A percentile compares a stretch with the other conserved stretches of the same genome.
Evolutionary conservation across 768 basidiomycete species (phyloP).

Genomic region (Mycena rosella): DNA sequence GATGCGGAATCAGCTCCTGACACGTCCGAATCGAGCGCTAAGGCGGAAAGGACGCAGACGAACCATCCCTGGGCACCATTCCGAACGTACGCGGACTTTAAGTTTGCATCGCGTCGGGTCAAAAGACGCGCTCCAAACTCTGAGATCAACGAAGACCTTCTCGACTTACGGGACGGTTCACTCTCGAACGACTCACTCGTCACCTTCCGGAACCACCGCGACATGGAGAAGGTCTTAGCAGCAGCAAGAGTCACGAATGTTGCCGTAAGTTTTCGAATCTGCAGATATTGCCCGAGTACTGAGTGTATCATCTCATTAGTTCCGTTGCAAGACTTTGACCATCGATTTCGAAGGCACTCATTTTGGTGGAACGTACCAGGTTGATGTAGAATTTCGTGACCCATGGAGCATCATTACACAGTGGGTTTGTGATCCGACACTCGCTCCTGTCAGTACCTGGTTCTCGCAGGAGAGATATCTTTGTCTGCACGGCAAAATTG

Average conservation of each 20-base stretch:
- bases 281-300: not conserved
- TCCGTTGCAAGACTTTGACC: slow-evolving; percentile 16
- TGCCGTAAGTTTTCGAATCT: slow-evolving; percentile 8
- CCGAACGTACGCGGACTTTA: slow-evolving; percentile 17
- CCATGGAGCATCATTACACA: slow-evolving; percentile 35
- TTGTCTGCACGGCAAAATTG: not conserved
- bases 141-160: slow-evolving; percentile 27
- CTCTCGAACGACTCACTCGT: not conserved
- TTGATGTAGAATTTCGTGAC: slow-evolving; percentile 8
- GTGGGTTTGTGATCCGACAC: slow-evolving; percentile 27
- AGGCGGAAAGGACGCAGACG: not conserved
- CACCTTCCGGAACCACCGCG: slow-evolving; percentile 26
- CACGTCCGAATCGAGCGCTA: no score
- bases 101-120: slow-evolving; percentile 14
- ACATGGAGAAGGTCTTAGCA: slow-evolving; percentile 17
- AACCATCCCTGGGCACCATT: slow-evolving; percentile 23
- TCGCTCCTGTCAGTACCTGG: slow-evolving; percentile 29
- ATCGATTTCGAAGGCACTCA: no score
- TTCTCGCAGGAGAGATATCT: not conserved
- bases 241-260: slow-evolving; percentile 25
- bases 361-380: slow-evolving; percentile 9
- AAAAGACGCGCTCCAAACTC: slow-evolving; percentile 5
- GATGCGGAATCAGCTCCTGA: not conserved
- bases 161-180: not conserved
- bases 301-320: slow-evolving; percentile 19